A percentile compares a stretch with the other conserved stretches of the same genome.
These are phyloP conservation scores for Paxillus involutus DNA, from an alignment of 768 basidiomycete species.

Conservation along the genomic window DNA sequence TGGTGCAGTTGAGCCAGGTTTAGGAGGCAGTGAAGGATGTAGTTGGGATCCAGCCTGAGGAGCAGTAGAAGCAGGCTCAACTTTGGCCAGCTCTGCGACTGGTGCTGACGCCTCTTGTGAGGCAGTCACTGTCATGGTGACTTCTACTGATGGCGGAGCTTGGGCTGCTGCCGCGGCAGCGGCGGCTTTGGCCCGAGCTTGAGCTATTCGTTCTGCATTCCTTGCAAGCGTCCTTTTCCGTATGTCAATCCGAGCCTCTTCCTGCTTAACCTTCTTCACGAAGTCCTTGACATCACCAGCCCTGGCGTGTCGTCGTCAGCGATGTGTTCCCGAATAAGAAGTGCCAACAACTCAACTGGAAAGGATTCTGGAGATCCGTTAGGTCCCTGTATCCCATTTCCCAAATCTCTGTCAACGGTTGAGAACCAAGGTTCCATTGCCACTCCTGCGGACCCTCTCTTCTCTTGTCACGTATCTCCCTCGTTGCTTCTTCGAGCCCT, in stretches of 20 bases:
- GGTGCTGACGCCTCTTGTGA: constrained; percentile 18
- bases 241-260: constrained; percentile 61
- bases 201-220: constrained; percentile 37
- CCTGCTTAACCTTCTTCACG: constrained; percentile 65
- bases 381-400: constrained; percentile 73
- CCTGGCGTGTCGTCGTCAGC: constrained; percentile 33
- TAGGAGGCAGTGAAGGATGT: constrained; percentile 72
- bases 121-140: neutral
- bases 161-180: constrained; percentile 30
- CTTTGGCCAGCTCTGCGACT: constrained; percentile 18
- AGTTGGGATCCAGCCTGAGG: constrained; percentile 40
- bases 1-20: constrained; percentile 50
- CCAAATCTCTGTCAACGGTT: constrained; percentile 79
- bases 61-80: constrained; percentile 9
- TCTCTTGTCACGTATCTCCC: constrained; percentile 49
- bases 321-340: constrained; percentile 2
- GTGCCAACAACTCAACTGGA: constrained; percentile 51
- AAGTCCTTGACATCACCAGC: constrained; percentile 76
- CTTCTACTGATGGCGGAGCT: constrained; percentile 20
- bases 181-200: constrained; percentile 44
- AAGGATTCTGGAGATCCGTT: constrained; percentile 60
- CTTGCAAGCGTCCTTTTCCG: constrained; percentile 41
- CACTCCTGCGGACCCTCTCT: constrained; percentile 59
- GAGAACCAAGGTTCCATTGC: constrained; percentile 65
- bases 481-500: constrained; percentile 64